A percentile compares a stretch with the other conserved stretches of the same genome.
Conservation (phyloP, 2,329 filamentous ascomycete genomes). For the Drechslerella coelobrocha region DNA sequence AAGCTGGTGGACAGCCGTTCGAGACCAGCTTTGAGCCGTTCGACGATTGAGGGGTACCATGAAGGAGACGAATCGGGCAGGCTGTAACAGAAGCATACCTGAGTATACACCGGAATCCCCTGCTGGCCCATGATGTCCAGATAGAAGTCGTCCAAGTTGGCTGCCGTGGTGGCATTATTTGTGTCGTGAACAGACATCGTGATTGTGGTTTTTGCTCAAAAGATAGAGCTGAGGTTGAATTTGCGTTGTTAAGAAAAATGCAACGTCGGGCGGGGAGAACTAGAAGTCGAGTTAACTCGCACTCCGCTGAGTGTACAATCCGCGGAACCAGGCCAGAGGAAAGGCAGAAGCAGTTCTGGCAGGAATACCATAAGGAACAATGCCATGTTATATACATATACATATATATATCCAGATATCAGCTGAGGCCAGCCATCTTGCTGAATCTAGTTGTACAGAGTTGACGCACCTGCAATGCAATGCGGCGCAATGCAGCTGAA, state of each 20-base stretch:
- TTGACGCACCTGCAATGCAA: background rate
- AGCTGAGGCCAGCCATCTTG: too few relatives aligned
- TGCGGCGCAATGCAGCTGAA: background rate
- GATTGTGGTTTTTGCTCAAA: too few relatives aligned
- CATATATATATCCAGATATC: too few relatives aligned
- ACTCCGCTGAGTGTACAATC: too few relatives aligned
- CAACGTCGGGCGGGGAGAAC: background rate
- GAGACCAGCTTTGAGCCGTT: conserved; percentile 57
- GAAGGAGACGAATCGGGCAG: conserved; percentile 26
- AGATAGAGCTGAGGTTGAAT: background rate
- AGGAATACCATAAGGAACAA: too few relatives aligned
- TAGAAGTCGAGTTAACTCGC: background rate
- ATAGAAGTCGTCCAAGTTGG: conserved; percentile 30
- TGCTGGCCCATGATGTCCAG: conserved; percentile 46
- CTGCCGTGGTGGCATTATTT: conserved; percentile 8
- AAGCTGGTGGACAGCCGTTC: conserved; percentile 59
- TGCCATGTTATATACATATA: too few relatives aligned
- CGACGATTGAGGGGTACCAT: conserved; percentile 28
- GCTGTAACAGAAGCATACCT: conserved; percentile 34
- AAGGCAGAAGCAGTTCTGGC: background rate
- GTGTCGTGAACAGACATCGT: conserved; percentile 21
- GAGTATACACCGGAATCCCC: conserved; percentile 32
- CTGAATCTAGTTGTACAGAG: too few relatives aligned
- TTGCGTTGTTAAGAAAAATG: conserved; percentile 4
- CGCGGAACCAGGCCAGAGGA: conserved; percentile 6